Evolutionary conservation across 2,329 filamentous ascomycete genomes (phyloP).

Genomic region (Spiromastix sp.): DNA sequence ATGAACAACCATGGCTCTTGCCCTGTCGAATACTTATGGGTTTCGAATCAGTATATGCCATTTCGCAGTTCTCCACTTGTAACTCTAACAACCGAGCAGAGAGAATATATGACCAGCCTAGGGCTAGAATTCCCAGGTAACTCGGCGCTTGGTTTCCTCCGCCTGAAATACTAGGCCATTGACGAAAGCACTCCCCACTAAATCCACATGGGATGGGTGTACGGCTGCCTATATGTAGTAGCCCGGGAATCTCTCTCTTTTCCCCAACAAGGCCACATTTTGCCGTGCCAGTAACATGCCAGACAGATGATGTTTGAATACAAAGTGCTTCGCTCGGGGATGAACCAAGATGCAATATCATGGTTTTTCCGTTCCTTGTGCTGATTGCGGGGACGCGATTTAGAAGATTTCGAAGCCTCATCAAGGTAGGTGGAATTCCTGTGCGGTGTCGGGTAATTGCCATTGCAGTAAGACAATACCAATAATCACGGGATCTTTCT

Average conservation of each 20-base stretch:
- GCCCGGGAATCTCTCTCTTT: conserved; percentile 1
- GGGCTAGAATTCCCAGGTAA: conserved; percentile 6
- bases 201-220: conserved; percentile 2
- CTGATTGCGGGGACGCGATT: conserved; percentile 4
- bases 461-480: conserved; percentile 6
- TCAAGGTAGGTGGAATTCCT: conserved; percentile 3
- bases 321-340: conserved; percentile 5
- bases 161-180: conserved; percentile 4
- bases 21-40: too few species aligned
- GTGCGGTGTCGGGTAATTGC: conserved; percentile 3
- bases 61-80: conserved; percentile 2
- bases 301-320: conserved; percentile 4
- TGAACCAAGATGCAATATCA: conserved; percentile 4
- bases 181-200: conserved; percentile 5
- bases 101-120: conserved; percentile 6
- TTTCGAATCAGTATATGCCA: too few species aligned
- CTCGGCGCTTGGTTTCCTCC: conserved; percentile 1
- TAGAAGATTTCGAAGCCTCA: conserved; percentile 3
- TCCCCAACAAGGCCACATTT: conserved; percentile 4
- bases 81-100: conserved; percentile 6
- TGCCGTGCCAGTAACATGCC: conserved; percentile 1
- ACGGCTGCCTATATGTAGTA: conserved; percentile 5
- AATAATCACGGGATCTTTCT: conserved; percentile 6
- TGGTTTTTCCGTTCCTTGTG: conserved; percentile 4
- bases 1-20: too few species aligned